These are phyloP conservation scores for Tulasnella sp. DNA, from an alignment of 768 basidiomycete species.

Conservation along the genomic window DNA sequence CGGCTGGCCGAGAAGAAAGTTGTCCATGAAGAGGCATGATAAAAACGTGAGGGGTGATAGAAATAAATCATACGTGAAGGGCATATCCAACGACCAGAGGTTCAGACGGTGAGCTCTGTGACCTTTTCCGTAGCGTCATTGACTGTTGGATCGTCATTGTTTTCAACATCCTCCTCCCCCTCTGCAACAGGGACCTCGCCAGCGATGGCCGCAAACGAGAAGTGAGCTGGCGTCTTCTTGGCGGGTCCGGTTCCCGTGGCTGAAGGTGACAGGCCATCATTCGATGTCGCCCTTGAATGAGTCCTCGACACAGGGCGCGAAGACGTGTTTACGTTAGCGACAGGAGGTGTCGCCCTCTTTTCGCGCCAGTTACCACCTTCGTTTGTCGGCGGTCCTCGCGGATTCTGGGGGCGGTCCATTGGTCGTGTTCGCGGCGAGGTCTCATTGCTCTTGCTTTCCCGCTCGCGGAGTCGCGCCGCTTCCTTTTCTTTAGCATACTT, in stretches of 20 bases:
- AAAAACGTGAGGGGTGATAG: no score
- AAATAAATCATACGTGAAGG: no score
- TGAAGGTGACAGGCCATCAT: conserved; percentile 14
- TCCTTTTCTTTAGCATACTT: conserved; percentile 25
- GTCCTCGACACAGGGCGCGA: conserved; percentile 1
- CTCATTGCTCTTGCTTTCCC: neutral
- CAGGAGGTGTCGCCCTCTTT: neutral
- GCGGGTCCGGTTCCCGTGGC: conserved; percentile 1
- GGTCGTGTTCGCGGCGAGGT: no score
- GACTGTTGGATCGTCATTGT: neutral
- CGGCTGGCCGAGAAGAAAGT: no score
- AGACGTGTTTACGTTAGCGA: neutral
- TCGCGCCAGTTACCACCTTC: conserved; percentile 3
- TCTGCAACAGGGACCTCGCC: conserved; percentile 6
- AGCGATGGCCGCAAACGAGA: conserved; percentile 14
- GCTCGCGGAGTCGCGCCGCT: neutral
- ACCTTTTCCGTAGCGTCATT: neutral
- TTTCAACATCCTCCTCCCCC: conserved; percentile 12
- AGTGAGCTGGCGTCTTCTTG: conserved; percentile 8
- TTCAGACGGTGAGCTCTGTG: no score
- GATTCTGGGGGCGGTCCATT: neutral
- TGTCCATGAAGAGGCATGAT: no score
- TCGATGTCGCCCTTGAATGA: conserved; percentile 10
- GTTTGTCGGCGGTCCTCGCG: neutral
- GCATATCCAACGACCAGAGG: no score